phyloP scores from a whole-genome alignment of 441 rosid genomes.

The Arabidopsis lyrata region DNA sequence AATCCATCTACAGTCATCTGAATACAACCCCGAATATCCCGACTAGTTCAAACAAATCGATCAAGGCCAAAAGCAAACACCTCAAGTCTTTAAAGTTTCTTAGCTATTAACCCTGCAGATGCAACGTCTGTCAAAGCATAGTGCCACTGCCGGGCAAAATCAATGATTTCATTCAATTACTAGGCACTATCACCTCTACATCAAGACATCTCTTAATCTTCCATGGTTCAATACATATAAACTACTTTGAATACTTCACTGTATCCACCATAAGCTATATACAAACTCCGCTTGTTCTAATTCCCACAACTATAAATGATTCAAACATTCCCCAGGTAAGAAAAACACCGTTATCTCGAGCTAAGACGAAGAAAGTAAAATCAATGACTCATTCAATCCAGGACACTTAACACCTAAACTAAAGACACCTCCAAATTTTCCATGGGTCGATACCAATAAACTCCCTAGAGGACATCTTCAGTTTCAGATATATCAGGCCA shows the following conservation, averaged over 20 bases:
- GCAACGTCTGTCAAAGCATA: conserved; percentile 4
- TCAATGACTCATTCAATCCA: background rate
- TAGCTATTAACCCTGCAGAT: conserved; percentile 4
- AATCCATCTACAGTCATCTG: background rate
- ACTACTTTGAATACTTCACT: background rate
- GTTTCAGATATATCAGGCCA: too few species aligned
- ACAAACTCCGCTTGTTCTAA: conserved; percentile 12
- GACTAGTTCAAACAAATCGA: background rate
- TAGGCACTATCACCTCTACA: background rate
- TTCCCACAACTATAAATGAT: background rate
- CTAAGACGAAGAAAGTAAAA: background rate
- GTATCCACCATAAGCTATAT: background rate
- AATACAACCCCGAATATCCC: background rate
- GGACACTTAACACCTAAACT: background rate
- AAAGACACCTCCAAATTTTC: background rate
- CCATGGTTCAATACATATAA: background rate
- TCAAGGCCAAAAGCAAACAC: background rate
- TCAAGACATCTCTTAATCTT: background rate
- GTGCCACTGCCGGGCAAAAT: background rate
- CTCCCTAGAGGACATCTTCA: background rate
- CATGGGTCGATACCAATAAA: background rate
- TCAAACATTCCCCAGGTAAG: background rate
- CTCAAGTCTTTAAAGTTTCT: background rate
- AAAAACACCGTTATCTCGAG: background rate
- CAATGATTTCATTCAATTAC: background rate